Evolutionary conservation across 768 basidiomycete species (phyloP), one percentile per base, ranked within the genome.

Genomic region (Auricularia sp.): DNA sequence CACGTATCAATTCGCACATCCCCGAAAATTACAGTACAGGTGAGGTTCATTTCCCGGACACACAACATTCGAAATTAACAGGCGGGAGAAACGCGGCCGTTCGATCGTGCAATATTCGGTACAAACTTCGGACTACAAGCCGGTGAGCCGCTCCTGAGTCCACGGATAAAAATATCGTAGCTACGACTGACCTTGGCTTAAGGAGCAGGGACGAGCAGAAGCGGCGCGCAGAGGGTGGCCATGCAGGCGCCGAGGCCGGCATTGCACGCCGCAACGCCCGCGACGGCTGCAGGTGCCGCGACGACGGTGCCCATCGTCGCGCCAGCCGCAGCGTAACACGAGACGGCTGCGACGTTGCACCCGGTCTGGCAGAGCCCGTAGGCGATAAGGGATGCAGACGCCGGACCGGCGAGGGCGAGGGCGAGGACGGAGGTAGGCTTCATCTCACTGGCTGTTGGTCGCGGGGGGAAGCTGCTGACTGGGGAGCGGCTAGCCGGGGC

Each of bases 291-390:
- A 0, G 75, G 63, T 3, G 75, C 75, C 3, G 54, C 64, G 18
- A 80, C 69, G 3, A 80, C 69, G 3, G 79, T 80, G 3, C 80
- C 81, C 64, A 82, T 82, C 0, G 75, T 76, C 47, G 71, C 64
- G 0, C 80, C 80, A 1, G 79, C 79, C 0, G 72, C 78, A 1
- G 78, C 74, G 61, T 81, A 82, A 69, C 80, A 82, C 0, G 77
- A 75, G 1, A 80, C 77, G 3, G 71, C 77, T 18, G 78, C 61
- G 45, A 70, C 66, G 64, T 78, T 79, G 65, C 79, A 77, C 1
- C 73, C 56, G 0, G 78, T 79, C 66, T 81, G 80, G 66, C 80
- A 81, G 16, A 76, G 61, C 0, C 73, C 80, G 62, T 81, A 80
- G 13, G 77, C 73, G 61, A 79, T 68, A 1, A 73, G 78, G 0